phyloP scores from a whole-genome alignment of 495 filamentous ascomycete species.

The Sordaria brevicollis region DNA sequence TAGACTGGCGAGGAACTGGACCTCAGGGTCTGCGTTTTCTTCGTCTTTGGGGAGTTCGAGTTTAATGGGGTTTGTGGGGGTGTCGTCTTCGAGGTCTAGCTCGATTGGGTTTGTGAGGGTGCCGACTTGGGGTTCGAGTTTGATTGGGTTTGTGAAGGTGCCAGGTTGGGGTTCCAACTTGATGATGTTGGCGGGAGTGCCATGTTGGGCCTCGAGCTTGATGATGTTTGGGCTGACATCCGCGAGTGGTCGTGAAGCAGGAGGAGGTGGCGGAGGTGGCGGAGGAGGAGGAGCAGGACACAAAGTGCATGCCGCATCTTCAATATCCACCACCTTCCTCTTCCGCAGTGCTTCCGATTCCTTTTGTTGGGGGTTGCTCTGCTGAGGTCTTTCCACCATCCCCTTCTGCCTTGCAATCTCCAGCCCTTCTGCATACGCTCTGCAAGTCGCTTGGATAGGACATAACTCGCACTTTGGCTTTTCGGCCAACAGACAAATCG shows the following conservation, averaged over 20 bases:
- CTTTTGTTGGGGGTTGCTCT: neutral
- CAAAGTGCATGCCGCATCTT: neutral
- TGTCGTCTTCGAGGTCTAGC: too few species aligned
- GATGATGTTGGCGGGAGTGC: too few species aligned
- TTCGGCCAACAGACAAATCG: neutral
- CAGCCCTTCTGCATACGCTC: neutral
- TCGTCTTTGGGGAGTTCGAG: too few species aligned
- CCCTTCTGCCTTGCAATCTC: neutral
- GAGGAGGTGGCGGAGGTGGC: too few species aligned
- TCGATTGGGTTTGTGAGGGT: too few species aligned
- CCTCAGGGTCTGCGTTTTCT: neutral
- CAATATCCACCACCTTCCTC: neutral
- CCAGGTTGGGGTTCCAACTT: too few species aligned
- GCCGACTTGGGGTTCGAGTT: too few species aligned
- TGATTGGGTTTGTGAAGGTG: too few species aligned
- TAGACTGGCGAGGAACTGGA: neutral
- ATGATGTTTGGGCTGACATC: too few species aligned
- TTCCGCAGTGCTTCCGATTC: neutral
- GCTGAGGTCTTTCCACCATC: neutral
- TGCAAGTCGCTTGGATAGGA: neutral
- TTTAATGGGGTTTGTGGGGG: too few species aligned
- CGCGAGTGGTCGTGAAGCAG: too few species aligned
- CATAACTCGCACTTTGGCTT: neutral
- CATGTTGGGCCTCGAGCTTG: too few species aligned
- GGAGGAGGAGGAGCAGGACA: neutral